Evolutionary conservation across 768 basidiomycete species (phyloP), one percentile per base, ranked within the genome.

Genomic region (Suillus alpinus): DNA sequence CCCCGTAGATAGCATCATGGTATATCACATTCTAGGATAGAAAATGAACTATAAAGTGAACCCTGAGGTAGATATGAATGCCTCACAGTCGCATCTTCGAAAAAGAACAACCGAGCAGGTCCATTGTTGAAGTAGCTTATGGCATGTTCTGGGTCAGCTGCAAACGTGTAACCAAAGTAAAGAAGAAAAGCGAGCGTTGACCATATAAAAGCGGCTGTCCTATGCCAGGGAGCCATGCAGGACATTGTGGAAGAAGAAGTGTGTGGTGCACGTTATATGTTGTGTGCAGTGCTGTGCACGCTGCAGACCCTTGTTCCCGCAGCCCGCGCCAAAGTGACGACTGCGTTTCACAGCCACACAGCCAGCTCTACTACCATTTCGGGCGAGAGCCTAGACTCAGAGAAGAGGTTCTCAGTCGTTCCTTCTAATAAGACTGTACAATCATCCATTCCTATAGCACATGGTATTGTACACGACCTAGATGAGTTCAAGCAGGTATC

Each of bases 41-140:
- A 59, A 44, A 0, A 2, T 3, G 51, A 12, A 51, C 61, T 2
- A 23, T 47, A 20, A 53, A 36, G 32, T 26, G 34, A n/a, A 20
- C 31, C 36, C 60, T 36, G 37, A 62, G 44, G 34, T 32, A 26
- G n/a, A 53, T n/a, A 47, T 20, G n/a, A 29, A 78, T 55, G 37
- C 14, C 89, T 66, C 66, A 95, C 95, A 34, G 88, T 75, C 7
- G 92, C 88, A 76, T 97, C 96, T 63, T 98, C 92, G 76, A 98
- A 97, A 81, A 94, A 98, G 78, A 90, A 91, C 57, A 96, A 70
- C 66, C 83, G 81, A 13, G 83, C 83, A 9, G 94, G 94, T 39
- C 91, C 76, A 71, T 91, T 90, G 52, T 83, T 68, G 73, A 96
- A 92, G 59, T 79, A 75, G 37, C 75, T 80, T 57, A 87, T 66